Conservation (phyloP, 148 eudicot genomes). For the Pharnaceum exiguum region DNA sequence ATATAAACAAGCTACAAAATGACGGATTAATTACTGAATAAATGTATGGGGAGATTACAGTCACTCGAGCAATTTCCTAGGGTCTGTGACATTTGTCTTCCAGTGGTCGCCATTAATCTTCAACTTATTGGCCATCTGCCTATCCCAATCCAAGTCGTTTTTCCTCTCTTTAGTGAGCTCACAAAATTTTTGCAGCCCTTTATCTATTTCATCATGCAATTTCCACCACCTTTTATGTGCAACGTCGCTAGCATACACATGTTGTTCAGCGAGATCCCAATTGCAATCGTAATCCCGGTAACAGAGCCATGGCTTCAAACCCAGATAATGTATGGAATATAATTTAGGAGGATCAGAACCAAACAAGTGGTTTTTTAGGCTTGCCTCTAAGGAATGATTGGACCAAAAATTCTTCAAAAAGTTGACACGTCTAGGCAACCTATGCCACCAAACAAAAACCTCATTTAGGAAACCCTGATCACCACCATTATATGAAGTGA, state of each 20-base stretch:
- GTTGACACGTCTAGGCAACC: conserved; percentile 77
- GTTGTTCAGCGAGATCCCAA: conserved; percentile 54
- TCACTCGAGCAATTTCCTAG: conserved; percentile 30
- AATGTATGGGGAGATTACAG: no score
- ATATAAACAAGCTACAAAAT: no score
- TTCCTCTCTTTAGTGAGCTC: conserved; percentile 48
- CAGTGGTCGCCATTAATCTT: conserved; percentile 50
- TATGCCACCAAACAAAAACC: conserved; percentile 94
- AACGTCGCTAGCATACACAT: conserved; percentile 74
- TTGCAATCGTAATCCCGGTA: conserved; percentile 95
- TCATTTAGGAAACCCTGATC: conserved; percentile 93
- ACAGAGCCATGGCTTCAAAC: conserved; percentile 88
- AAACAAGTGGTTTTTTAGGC: conserved; percentile 62
- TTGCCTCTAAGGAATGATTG: conserved; percentile 40
- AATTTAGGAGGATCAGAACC: conserved; percentile 69
- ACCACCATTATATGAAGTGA: conserved; percentile 85
- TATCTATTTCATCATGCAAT: conserved; percentile 71
- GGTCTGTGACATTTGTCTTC: conserved; percentile 77
- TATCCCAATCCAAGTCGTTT: conserved; percentile 61
- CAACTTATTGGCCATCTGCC: conserved; percentile 46
- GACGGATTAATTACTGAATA: no score
- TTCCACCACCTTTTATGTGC: conserved; percentile 89
- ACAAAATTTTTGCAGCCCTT: conserved; percentile 48
- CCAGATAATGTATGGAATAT: conserved; percentile 77
- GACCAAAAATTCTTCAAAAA: conserved; percentile 92